Base-by-base conservation (phyloP, 371 early-diverging fungal species). In the Mucor plumbeus region DNA sequence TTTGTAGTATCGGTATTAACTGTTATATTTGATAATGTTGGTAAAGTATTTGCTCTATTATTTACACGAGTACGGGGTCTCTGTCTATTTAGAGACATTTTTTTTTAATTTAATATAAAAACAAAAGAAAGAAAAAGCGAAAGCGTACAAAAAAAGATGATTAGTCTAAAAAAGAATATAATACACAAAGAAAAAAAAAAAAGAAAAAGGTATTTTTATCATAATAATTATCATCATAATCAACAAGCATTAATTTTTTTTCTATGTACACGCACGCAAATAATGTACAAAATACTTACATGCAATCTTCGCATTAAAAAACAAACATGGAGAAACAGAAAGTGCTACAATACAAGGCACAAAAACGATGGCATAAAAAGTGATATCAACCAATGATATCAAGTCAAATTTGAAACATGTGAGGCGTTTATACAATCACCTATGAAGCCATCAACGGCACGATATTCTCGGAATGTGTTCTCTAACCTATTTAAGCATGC, bases 1-100 rank as follows among this genome's bases (percentile, higher is more conserved):
- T n/a, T 21, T 54, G 64, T 26, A 19, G 61, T 35, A 48, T 59
- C 59, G 7, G 57, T 50, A 56, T 43, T 54, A 4, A 53, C 21
- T 54, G 67, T 59, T 21, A 59, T 59, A 40, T 21, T 69, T 39
- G 69, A 59, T 21, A 65, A 61, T 9, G 57, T 48, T 7, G 70
- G 65, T 41, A 65, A 36, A 2, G 59, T 71, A 14, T 53, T 63
- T 35, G 67, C 62, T 58, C 67, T 55, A 38, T 55, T 66, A 21
- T 60, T 64, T 15, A 63, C 47, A 44, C 60, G 64, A 31, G 57
- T 55, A 34, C 61, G 60, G 8, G 53, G 36, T 60, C 47, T 63
- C 36, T 71, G 71, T 53, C 63, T 63, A 36, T 60, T 64, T 11
- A 67, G 41, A n/a, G 71, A 71, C 71, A 71, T 71, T 15, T 15